Percentiles rank a stretch among this genome's conserved stretches.
phyloP scores from a whole-genome alignment of 352 stramenopile species.

The Phytophthora citrophthora region DNA sequence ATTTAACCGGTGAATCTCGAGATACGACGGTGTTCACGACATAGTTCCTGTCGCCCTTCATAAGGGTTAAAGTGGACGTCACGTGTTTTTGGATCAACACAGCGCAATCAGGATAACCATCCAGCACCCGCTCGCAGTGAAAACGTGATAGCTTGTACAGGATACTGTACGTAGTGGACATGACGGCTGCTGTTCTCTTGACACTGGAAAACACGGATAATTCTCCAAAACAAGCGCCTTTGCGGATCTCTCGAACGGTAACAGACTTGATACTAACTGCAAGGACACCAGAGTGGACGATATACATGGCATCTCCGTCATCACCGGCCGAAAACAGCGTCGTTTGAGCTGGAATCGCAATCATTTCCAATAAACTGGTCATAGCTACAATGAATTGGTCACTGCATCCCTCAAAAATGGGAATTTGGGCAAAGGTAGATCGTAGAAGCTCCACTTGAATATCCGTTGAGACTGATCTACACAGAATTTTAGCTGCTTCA shows the following conservation, averaged over 20 bases:
- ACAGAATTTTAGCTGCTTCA: constrained; percentile 71
- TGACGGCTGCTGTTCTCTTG: constrained; percentile 57
- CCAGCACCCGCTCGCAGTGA: constrained; percentile 57
- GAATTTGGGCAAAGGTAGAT: constrained; percentile 51
- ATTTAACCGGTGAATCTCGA: not conserved
- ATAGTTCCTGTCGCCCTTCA: constrained; percentile 24
- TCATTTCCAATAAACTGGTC: constrained; percentile 69
- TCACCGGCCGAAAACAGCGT: constrained; percentile 65
- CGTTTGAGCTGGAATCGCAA: constrained; percentile 62
- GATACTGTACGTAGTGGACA: constrained; percentile 70
- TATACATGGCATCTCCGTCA: constrained; percentile 76
- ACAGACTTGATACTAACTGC: constrained; percentile 60
- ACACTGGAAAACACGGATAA: constrained; percentile 71
- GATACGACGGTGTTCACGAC: constrained; percentile 17
- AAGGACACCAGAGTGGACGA: constrained; percentile 74
- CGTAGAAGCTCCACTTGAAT: constrained; percentile 77
- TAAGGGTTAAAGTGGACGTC: constrained; percentile 21
- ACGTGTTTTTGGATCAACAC: constrained; percentile 25
- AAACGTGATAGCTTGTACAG: constrained; percentile 76
- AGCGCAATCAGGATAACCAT: constrained; percentile 58
- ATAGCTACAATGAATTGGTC: constrained; percentile 65
- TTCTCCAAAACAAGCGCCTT: constrained; percentile 75
- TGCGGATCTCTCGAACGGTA: constrained; percentile 75
- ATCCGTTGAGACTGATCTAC: constrained; percentile 75
- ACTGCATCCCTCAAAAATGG: constrained; percentile 64